Evolutionary conservation across 768 basidiomycete genomes (phyloP).

Genomic region (Kwoniella sp.): DNA sequence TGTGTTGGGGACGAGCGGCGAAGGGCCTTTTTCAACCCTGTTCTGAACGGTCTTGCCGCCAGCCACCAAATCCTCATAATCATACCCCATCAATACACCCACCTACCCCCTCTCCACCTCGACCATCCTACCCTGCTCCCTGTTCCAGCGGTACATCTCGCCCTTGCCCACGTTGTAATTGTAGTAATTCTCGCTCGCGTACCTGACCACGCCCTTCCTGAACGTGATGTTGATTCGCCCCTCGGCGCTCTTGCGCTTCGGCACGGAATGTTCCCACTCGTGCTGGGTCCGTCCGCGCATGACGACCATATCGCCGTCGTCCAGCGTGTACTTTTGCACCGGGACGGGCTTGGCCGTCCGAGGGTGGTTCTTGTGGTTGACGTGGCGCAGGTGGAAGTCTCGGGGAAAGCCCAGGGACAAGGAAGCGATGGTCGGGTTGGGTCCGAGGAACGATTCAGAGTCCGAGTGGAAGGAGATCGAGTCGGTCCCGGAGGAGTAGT

Average conservation of each 20-base stretch:
- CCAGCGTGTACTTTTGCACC: conserved; percentile 40
- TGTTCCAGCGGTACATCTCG: conserved; percentile 32
- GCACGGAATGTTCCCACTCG: conserved; percentile 49
- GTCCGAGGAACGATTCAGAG: conserved; percentile 46
- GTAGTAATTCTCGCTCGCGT: conserved; percentile 47
- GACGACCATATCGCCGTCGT: conserved; percentile 46
- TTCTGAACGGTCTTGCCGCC: too few relatives aligned
- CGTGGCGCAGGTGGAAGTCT: conserved; percentile 47
- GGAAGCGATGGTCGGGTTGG: conserved; percentile 48
- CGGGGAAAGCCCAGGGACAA: conserved; percentile 43
- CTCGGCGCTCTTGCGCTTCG: conserved; percentile 43
- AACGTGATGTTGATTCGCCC: conserved; percentile 51
- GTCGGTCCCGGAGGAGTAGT: conserved; percentile 45
- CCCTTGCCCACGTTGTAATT: conserved; percentile 46
- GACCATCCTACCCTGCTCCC: conserved; percentile 29
- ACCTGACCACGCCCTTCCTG: conserved; percentile 43
- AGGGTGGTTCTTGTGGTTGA: conserved; percentile 27
- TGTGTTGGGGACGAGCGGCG: too few relatives aligned
- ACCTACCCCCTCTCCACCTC: too few relatives aligned
- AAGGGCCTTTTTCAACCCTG: too few relatives aligned
- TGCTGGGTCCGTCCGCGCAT: conserved; percentile 49
- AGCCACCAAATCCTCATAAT: too few relatives aligned
- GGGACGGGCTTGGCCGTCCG: conserved; percentile 13
- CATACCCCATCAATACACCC: too few relatives aligned
- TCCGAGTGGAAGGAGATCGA: conserved; percentile 49